Evolutionary conservation across 768 basidiomycete species (phyloP).

Genomic region (Tricholoma terreum): DNA sequence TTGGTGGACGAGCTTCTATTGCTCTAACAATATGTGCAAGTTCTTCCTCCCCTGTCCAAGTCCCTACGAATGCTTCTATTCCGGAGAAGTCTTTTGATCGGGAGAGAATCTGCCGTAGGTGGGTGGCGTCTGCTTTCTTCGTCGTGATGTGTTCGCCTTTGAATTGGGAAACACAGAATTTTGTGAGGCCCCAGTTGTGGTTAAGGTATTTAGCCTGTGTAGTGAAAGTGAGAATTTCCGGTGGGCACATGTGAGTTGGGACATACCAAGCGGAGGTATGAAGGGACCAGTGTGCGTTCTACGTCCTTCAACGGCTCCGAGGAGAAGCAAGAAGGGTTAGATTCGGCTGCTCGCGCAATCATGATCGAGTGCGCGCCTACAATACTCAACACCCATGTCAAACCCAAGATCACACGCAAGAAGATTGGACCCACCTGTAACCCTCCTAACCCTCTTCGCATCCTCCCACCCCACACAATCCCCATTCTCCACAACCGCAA

Average conservation of each 20-base stretch:
- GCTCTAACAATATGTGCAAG: constrained; percentile 50
- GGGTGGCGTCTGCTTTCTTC: constrained; percentile 57
- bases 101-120: constrained; percentile 49
- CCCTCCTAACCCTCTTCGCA: constrained; percentile 64
- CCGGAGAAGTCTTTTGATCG: constrained; percentile 62
- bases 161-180: constrained; percentile 85
- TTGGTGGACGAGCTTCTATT: constrained; percentile 45
- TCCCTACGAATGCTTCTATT: constrained; percentile 47
- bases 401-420: background rate
- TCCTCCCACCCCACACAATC: constrained; percentile 83
- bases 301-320: constrained; percentile 64
- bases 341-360: constrained; percentile 94
- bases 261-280: constrained; percentile 70
- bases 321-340: constrained; percentile 88
- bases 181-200: constrained; percentile 82
- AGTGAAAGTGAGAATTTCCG: background rate
- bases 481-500: constrained; percentile 94
- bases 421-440: constrained; percentile 57
- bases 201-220: constrained; percentile 67
- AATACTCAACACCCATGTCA: background rate
- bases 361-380: constrained; percentile 86
- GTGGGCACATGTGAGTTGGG: background rate
- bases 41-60: constrained; percentile 61
- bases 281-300: constrained; percentile 63
- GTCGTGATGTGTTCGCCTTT: constrained; percentile 58